Conservation (phyloP, 2,329 filamentous ascomycete species). For the Aspergillus nomiae region DNA sequence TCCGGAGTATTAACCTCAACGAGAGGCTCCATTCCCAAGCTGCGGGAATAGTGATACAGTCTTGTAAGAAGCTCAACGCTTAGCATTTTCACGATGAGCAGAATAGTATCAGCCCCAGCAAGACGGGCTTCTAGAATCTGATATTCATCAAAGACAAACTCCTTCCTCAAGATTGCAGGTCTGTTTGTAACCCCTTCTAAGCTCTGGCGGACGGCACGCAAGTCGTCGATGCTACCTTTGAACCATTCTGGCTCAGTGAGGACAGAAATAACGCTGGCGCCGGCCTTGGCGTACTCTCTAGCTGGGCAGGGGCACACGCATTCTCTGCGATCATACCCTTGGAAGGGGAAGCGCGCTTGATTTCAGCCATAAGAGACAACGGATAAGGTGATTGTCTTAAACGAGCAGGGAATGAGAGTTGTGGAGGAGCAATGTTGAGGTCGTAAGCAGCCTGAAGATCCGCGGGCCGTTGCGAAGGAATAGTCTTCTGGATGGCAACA, state of each 20-base stretch:
- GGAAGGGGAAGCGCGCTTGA: constrained; percentile 93
- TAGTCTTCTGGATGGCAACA: constrained; percentile 77
- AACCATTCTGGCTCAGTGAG: constrained; percentile 99
- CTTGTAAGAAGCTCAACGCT: constrained; percentile 70
- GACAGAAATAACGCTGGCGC: constrained; percentile 97
- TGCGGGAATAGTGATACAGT: constrained; percentile 85
- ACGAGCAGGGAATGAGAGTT: constrained; percentile 76
- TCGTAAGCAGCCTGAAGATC: constrained; percentile 88
- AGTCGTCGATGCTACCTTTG: constrained; percentile 94
- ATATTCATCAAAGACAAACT: constrained; percentile 98
- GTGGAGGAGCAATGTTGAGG: constrained; percentile 79
- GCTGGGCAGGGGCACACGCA: constrained; percentile 89
- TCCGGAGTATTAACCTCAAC: constrained; percentile 95
- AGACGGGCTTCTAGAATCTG: constrained; percentile 94
- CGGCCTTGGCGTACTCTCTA: constrained; percentile 85
- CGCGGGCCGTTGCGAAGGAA: constrained; percentile 79
- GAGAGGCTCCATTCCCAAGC: constrained; percentile 93
- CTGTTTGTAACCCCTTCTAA: constrained; percentile 90
- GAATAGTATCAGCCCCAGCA: constrained; percentile 88
- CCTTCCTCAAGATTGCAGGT: constrained; percentile 88
- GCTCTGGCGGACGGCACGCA: constrained; percentile 82
- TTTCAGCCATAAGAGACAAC: constrained; percentile 95
- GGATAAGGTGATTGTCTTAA: constrained; percentile 80
- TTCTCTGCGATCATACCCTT: constrained; percentile 91
- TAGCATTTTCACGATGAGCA: constrained; percentile 98